Percentiles rank a stretch among this genome's conserved stretches.
These are phyloP conservation scores for Paragyromitra xinjiangensis DNA, from an alignment of 495 filamentous ascomycete genomes.

Conservation along the genomic window DNA sequence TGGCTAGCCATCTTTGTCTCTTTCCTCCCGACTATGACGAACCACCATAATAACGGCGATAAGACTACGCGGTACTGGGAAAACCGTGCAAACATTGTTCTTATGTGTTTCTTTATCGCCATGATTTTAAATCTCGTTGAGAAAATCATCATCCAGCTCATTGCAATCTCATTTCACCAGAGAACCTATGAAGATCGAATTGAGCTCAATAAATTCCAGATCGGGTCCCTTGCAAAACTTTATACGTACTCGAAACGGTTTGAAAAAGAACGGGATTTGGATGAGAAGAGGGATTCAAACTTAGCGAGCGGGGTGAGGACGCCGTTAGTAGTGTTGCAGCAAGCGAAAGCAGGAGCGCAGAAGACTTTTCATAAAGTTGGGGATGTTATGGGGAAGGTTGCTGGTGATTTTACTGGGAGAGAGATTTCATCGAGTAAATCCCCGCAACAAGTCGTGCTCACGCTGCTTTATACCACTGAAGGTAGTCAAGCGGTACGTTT, in stretches of 20 bases:
- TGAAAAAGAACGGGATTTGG: constrained; percentile 39
- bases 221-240: constrained; percentile 79
- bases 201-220: constrained; percentile 90
- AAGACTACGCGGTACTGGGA: constrained; percentile 73
- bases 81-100: constrained; percentile 81
- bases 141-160: constrained; percentile 94
- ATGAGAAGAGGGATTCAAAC: constrained; percentile 24
- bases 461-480: constrained; percentile 73
- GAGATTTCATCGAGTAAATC: constrained; percentile 77
- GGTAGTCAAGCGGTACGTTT: constrained; percentile 73
- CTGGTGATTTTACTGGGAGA: constrained; percentile 92
- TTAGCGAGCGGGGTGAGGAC: constrained; percentile 69
- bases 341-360: constrained; percentile 74
- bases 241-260: constrained; percentile 76
- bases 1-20: constrained; percentile 81
- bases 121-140: constrained; percentile 83
- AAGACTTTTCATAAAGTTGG: constrained; percentile 80
- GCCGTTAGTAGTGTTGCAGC: constrained; percentile 72
- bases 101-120: constrained; percentile 82
- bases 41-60: constrained; percentile 73
- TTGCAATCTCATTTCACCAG: constrained; percentile 90
- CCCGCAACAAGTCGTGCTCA: constrained; percentile 81
- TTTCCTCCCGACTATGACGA: constrained; percentile 74
- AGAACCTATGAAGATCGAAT: constrained; percentile 93
- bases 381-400: constrained; percentile 86